Percentiles rank a stretch among this genome's conserved stretches.
phyloP scores from a whole-genome alignment of 2,329 filamentous ascomycete species.

The Mycosphaerella sp. region DNA sequence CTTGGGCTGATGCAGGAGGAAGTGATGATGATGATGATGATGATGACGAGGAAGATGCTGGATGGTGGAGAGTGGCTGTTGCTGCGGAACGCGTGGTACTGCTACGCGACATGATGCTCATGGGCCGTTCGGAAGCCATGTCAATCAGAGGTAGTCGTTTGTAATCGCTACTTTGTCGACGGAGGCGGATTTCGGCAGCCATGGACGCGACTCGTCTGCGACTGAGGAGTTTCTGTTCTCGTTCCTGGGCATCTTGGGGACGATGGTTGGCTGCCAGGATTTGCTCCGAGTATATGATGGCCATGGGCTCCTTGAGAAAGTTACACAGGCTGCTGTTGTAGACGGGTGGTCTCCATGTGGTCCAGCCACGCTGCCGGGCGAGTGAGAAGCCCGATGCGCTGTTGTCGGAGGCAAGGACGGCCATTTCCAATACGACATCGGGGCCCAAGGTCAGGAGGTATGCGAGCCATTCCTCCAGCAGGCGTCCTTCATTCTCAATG shows the following conservation, averaged over 20 bases:
- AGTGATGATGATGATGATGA: neutral
- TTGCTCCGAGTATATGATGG: constrained; percentile 53
- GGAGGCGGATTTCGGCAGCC: constrained; percentile 39
- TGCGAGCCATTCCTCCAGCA: constrained; percentile 56
- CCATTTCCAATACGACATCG: constrained; percentile 49
- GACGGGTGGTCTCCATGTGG: constrained; percentile 48
- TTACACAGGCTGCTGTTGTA: constrained; percentile 44
- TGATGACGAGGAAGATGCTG: neutral
- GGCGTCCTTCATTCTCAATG: constrained; percentile 46
- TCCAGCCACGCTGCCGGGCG: constrained; percentile 51
- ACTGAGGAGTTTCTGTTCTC: neutral
- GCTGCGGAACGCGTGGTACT: constrained; percentile 9
- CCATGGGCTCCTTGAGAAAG: constrained; percentile 56
- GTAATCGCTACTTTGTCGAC: constrained; percentile 34
- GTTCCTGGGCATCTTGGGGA: constrained; percentile 29
- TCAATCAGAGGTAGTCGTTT: constrained; percentile 36
- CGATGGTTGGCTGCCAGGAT: constrained; percentile 31
- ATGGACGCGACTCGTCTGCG: constrained; percentile 39
- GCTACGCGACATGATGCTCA: constrained; percentile 28
- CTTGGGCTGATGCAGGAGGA: neutral
- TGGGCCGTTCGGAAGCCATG: constrained; percentile 34
- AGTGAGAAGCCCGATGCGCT: constrained; percentile 44
- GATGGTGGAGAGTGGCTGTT: neutral
- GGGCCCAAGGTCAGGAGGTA: constrained; percentile 56
- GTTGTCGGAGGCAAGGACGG: constrained; percentile 35